A percentile compares a stretch with the other conserved stretches of the same genome.
phyloP scores from a whole-genome alignment of 202 grass and related monocot species.

The Musa balbisiana region DNA sequence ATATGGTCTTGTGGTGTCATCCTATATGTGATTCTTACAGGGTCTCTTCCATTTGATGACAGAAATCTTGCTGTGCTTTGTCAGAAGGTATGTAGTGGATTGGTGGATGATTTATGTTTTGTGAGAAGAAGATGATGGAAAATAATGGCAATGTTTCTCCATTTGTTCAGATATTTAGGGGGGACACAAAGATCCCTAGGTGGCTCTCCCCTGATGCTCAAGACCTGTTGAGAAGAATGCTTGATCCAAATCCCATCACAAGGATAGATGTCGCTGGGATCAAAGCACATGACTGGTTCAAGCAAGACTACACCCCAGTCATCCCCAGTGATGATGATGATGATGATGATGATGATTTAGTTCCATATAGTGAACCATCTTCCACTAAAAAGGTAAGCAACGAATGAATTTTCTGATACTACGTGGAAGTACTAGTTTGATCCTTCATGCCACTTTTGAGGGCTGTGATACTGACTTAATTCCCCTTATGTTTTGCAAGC shows the following conservation, averaged over 20 bases:
- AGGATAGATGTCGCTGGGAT: slow-evolving; percentile 53
- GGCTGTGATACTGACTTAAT: background rate
- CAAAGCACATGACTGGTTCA: slow-evolving; percentile 72
- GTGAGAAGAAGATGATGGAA: no score
- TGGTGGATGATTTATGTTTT: no score
- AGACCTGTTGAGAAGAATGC: slow-evolving; percentile 58
- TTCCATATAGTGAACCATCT: slow-evolving; percentile 14
- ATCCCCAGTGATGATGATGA: slow-evolving; percentile 33
- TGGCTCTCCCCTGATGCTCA: slow-evolving; percentile 50
- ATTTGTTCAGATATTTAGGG: slow-evolving; percentile 69
- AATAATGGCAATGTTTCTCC: background rate
- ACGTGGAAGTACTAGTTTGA: no score
- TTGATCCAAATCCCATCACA: slow-evolving; percentile 73
- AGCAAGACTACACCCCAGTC: slow-evolving; percentile 49
- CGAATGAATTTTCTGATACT: background rate
- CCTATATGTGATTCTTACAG: slow-evolving; percentile 79
- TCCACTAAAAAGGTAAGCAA: slow-evolving; percentile 51
- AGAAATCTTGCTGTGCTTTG: slow-evolving; percentile 94
- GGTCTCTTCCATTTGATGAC: slow-evolving; percentile 83
- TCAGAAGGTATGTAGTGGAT: slow-evolving; percentile 47
- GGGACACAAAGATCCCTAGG: slow-evolving; percentile 54
- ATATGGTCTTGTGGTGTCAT: slow-evolving; percentile 98
- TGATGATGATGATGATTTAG: slow-evolving; percentile 5
- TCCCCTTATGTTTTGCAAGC: slow-evolving; percentile 35
- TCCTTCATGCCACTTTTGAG: no score